Conservation (phyloP, 257 asterid genomes). For the Solanum dulcamara region DNA sequence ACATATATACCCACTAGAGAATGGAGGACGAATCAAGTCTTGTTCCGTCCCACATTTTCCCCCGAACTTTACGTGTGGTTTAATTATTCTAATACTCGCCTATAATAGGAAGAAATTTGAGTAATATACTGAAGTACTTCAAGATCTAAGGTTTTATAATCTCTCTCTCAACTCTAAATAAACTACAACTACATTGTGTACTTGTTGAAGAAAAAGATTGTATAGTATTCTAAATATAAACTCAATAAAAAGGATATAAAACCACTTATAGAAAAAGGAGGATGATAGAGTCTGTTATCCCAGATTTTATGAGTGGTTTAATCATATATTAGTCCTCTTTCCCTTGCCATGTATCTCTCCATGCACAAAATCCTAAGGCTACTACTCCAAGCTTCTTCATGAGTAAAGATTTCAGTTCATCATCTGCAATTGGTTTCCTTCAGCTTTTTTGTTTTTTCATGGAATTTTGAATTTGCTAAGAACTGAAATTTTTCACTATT, state of each 20-base stretch:
- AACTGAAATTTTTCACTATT: background rate
- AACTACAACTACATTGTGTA: background rate
- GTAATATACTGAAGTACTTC: background rate
- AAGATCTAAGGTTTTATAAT: too few species aligned
- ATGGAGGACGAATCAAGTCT: background rate
- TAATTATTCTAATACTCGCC: background rate
- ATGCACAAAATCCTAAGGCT: background rate
- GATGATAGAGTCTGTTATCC: background rate
- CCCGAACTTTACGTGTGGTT: background rate
- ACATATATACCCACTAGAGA: background rate
- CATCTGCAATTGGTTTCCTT: background rate
- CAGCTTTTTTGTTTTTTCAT: background rate
- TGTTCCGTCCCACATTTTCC: background rate
- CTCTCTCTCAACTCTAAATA: background rate
- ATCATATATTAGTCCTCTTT: background rate
- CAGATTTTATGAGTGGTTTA: background rate
- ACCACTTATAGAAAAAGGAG: background rate
- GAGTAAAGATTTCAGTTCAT: background rate
- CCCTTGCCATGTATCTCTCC: background rate
- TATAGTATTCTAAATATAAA: background rate
- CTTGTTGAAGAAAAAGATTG: background rate
- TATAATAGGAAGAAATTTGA: background rate
- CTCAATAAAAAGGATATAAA: background rate
- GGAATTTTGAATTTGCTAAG: background rate
- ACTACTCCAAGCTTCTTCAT: background rate